phyloP scores from a whole-genome alignment of 73 alveolate species.

The Stentor roeselii region DNA sequence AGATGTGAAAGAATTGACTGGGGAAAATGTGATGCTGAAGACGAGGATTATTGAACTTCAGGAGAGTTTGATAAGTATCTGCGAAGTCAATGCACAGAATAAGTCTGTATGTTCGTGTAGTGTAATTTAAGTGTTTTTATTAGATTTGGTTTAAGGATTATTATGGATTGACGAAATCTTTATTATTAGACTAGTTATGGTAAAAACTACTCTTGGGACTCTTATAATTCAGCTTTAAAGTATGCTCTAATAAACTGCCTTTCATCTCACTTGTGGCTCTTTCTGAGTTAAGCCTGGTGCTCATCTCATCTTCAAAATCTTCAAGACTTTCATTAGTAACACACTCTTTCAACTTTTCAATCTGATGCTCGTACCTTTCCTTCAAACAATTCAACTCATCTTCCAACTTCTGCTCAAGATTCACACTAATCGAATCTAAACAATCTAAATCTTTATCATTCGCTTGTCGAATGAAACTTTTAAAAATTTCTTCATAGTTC shows the following conservation, averaged over 20 bases:
- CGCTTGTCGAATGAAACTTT: not conserved
- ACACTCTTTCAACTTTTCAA: not conserved
- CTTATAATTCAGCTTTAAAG: not conserved
- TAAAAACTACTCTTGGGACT: not conserved
- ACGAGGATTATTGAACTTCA: not conserved
- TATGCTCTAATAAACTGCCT: not conserved
- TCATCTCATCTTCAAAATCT: not conserved
- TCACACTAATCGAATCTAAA: not conserved
- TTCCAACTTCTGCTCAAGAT: not conserved
- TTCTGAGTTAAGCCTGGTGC: not conserved
- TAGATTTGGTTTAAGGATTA: too few relatives aligned
- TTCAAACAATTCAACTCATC: not conserved
- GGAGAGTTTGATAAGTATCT: not conserved
- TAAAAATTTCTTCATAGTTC: not conserved
- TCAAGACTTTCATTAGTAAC: not conserved
- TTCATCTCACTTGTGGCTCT: not conserved
- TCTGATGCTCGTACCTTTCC: not conserved
- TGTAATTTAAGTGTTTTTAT: too few relatives aligned
- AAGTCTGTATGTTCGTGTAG: not conserved
- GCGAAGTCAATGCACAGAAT: not conserved
- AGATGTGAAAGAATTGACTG: not conserved
- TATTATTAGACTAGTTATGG: not conserved
- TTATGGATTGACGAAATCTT: not conserved
- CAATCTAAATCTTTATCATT: not conserved
- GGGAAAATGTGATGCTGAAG: not conserved